Conservation (phyloP, 139 green algal species). For the Yamagishiella unicocca region DNA sequence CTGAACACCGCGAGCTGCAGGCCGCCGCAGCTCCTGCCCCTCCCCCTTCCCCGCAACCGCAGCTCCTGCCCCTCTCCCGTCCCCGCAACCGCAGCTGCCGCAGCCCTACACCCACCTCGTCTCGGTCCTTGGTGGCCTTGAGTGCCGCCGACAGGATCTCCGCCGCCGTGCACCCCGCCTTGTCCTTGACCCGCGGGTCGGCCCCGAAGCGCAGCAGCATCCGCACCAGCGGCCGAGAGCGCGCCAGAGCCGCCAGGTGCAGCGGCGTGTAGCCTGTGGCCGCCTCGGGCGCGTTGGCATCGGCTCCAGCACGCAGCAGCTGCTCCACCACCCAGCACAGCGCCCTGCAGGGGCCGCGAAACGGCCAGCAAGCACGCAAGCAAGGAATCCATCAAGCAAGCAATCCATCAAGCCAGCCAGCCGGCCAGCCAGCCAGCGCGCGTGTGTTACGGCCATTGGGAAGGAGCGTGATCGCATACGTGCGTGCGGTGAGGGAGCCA, state of each 20-base stretch:
- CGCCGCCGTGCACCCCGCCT: background rate
- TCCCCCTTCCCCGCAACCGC: too few species aligned
- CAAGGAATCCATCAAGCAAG: too few species aligned
- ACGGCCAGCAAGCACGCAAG: too few species aligned
- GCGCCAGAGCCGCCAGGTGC: constrained; percentile 20
- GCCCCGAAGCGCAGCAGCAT: constrained; percentile 34
- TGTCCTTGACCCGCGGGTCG: background rate
- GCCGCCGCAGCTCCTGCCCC: too few species aligned
- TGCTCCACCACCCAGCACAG: constrained; percentile 12
- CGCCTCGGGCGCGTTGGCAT: background rate
- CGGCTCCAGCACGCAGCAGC: constrained; percentile 32
- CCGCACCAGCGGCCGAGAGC: constrained; percentile 21
- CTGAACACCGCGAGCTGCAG: too few species aligned
- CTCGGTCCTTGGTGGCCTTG: background rate
- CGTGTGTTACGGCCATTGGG: too few species aligned
- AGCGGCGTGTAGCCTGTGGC: constrained; percentile 6
- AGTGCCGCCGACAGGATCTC: constrained; percentile 1
- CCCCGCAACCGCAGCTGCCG: too few species aligned
- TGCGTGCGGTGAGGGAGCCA: too few species aligned
- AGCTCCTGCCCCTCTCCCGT: too few species aligned
- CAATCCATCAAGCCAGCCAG: too few species aligned
- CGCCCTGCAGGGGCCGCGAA: background rate
- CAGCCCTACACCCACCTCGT: constrained; percentile 10
- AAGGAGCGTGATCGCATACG: too few species aligned
- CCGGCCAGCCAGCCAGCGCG: too few species aligned